Percentiles rank a stretch among this genome's conserved stretches.
These are phyloP conservation scores for Pharus latifolius DNA, from an alignment of 176 grass and related monocot genomes.

Conservation along the genomic window DNA sequence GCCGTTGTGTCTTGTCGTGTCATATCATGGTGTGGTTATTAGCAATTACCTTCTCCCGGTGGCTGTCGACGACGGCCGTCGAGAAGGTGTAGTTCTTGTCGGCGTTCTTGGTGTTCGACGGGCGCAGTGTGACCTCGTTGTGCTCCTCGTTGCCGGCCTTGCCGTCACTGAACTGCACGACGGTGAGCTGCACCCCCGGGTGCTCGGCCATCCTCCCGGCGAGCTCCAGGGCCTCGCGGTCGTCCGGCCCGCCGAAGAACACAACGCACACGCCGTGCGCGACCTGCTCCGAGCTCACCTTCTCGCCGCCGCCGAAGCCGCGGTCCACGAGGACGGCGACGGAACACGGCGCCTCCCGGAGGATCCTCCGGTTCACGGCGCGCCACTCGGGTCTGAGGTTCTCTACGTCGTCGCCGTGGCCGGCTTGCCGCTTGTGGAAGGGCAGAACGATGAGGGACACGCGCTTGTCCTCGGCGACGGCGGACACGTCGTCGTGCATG, in stretches of 20 bases:
- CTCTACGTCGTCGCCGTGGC: constrained; percentile 27
- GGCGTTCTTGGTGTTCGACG: constrained; percentile 37
- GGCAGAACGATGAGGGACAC: constrained; percentile 61
- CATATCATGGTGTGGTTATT: not conserved
- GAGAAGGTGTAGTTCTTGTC: constrained; percentile 87
- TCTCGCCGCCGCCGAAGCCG: constrained; percentile 60
- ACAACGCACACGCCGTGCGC: constrained; percentile 66
- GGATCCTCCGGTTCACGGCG: constrained; percentile 52
- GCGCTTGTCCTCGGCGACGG: constrained; percentile 68
- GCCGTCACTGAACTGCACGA: constrained; percentile 33
- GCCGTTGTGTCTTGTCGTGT: not conserved
- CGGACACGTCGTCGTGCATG: constrained; percentile 75
- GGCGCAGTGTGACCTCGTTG: constrained; percentile 39
- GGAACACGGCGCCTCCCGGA: constrained; percentile 65
- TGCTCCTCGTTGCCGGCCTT: constrained; percentile 23
- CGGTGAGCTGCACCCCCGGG: constrained; percentile 46
- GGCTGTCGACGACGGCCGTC: constrained; percentile 37
- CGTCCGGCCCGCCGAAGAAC: constrained; percentile 82
- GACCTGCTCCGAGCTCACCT: constrained; percentile 49
- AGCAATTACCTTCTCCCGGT: constrained; percentile 41
- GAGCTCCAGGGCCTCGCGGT: constrained; percentile 66
- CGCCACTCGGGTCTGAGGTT: constrained; percentile 56
- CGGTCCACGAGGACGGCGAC: constrained; percentile 69
- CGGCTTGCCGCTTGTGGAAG: constrained; percentile 49
- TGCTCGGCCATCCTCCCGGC: constrained; percentile 74